These are phyloP conservation scores for Dorcoceras hygrometricum DNA, from an alignment of 257 asterid species.

Conservation along the genomic window DNA sequence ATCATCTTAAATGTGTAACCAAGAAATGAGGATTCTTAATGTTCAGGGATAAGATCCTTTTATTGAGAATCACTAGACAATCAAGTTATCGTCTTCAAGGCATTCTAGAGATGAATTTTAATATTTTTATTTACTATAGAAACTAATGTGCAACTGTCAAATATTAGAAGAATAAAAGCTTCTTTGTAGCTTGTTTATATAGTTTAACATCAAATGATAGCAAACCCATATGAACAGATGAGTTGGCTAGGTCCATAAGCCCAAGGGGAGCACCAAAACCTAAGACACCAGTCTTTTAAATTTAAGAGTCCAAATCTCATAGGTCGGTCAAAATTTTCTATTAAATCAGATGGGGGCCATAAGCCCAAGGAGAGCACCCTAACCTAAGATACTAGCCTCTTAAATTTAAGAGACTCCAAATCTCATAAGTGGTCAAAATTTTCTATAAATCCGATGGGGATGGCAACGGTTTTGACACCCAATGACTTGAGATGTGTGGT, in stretches of 20 bases:
- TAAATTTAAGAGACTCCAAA: neutral
- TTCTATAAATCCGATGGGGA: neutral
- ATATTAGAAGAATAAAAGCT: neutral
- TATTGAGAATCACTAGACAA: neutral
- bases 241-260: neutral
- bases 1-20: neutral
- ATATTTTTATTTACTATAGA: neutral
- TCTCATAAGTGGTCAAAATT: neutral
- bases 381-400: neutral
- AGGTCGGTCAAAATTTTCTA: neutral
- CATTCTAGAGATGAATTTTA: neutral
- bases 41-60: neutral
- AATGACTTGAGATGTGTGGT: neutral
- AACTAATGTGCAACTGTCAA: neutral
- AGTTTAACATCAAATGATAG: neutral
- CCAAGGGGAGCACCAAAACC: neutral
- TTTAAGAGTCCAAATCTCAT: neutral
- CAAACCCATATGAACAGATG: neutral
- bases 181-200: neutral
- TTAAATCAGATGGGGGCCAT: no score
- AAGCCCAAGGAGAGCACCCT: neutral
- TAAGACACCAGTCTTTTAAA: neutral
- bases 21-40: neutral
- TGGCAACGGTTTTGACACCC: neutral
- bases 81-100: no score